Base-by-base conservation (phyloP, 805 yeast species). In the Starmerella lactis-condensi region DNA sequence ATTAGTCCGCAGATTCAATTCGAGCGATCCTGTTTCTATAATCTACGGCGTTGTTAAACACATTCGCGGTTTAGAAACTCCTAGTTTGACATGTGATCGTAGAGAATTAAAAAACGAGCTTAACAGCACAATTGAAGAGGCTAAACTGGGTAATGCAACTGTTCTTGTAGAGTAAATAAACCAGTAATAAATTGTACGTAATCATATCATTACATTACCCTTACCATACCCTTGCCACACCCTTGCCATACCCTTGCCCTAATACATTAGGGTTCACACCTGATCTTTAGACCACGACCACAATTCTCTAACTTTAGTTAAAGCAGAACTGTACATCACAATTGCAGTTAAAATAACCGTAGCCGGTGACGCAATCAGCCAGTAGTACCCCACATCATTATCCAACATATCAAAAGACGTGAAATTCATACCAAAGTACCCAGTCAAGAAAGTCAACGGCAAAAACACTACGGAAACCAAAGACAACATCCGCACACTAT, bases 61-160 rank as follows among this genome's bases (percentile, higher is more conserved):
- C n/a, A 15, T 31, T 13, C 20, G 16, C 14, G 21, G 19, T n/a
- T 61, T 59, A 4, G 58, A 55, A 30, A 77, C 77, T 50, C n/a
- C n/a, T n/a, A 66, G 69, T 3, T 50, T 79, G 16, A 60, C 68
- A 2, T 51, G 64, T 51, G 67, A 73, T 44, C 58, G 81, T 30
- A 62, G 64, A 44, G 64, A 75, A 53, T 46, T 91, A 45, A 47
- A 68, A 38, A 54, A 56, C 1, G 58, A 56, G 27, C 51, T 78
- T 25, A 68, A 69, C 22, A 41, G 55, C 37, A 65, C 79, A 1
- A 65, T 89, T 6, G 70, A 61, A 23, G 78, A 69, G 6, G 79
- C 89, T 1, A 83, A 82, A 1, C 62, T 89, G 40, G 68, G 71
- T 46, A 89, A 82, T 52, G 81, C 94, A 24, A 73, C 85, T 28